phyloP scores from a whole-genome alignment of 2,329 filamentous ascomycete species.

The Ceratocystis alfenasii region DNA sequence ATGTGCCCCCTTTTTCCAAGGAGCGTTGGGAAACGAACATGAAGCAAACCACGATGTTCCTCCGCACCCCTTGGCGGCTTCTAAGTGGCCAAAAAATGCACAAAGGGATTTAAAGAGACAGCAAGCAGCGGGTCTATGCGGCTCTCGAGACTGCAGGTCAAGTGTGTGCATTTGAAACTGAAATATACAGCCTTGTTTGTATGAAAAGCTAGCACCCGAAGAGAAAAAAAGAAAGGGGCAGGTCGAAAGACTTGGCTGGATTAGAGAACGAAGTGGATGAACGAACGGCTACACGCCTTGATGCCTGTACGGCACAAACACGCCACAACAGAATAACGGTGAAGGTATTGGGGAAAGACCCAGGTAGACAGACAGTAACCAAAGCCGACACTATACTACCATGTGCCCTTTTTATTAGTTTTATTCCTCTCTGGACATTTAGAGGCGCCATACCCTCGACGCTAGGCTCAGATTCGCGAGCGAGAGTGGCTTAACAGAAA shows the following conservation, averaged over 20 bases:
- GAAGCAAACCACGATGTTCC: neutral
- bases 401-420: neutral
- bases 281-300: neutral
- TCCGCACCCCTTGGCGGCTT: neutral
- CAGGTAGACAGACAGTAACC: neutral
- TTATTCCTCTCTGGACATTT: neutral
- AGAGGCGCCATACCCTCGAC: neutral
- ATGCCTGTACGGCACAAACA: constrained; percentile 2
- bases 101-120: neutral
- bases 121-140: neutral
- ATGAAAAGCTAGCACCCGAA: neutral
- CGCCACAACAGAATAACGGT: constrained; percentile 2
- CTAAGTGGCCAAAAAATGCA: neutral
- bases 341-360: neutral
- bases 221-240: neutral
- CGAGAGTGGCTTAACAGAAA: neutral
- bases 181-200: constrained; percentile 8
- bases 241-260: neutral
- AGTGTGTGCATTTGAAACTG: neutral
- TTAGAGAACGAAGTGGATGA: neutral
- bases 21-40: neutral
- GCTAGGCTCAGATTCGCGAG: neutral
- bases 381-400: neutral
- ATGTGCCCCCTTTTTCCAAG: neutral
- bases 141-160: neutral